A percentile compares a stretch with the other conserved stretches of the same genome.
Conservation (phyloP, 305 asterid genomes). For the Fraxinus paxiana region DNA sequence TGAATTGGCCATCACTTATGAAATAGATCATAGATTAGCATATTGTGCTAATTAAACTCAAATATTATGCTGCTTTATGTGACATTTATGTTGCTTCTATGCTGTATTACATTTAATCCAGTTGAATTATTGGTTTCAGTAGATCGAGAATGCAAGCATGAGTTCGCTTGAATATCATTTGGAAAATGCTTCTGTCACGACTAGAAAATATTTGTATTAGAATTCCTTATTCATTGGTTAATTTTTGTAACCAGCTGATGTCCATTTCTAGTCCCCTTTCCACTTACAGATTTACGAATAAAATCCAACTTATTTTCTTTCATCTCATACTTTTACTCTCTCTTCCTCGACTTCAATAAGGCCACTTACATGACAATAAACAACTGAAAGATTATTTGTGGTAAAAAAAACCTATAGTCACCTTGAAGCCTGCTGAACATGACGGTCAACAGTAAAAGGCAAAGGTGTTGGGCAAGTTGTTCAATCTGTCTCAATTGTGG, state of each 20-base stretch:
- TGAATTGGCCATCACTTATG: neutral
- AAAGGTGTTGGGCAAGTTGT: neutral
- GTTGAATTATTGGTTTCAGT: neutral
- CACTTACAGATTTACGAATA: neutral
- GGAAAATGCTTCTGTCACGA: neutral
- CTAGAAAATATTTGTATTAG: neutral
- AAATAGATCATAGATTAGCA: neutral
- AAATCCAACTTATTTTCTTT: neutral
- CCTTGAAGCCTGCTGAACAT: neutral
- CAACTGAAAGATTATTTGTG: neutral
- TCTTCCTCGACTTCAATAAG: neutral
- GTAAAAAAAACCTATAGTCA: neutral
- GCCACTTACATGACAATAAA: neutral
- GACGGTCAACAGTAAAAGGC: neutral
- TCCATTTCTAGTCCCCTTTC: neutral
- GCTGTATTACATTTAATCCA: neutral
- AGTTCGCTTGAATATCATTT: neutral
- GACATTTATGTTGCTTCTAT: neutral
- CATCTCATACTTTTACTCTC: neutral
- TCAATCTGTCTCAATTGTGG: neutral
- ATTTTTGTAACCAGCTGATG: neutral
- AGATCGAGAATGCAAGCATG: neutral
- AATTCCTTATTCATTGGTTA: neutral
- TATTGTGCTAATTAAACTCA: neutral
- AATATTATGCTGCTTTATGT: neutral